Evolutionary conservation across 1,284 basidiomycete genomes (phyloP).

Genomic region (Pterula multifida): DNA sequence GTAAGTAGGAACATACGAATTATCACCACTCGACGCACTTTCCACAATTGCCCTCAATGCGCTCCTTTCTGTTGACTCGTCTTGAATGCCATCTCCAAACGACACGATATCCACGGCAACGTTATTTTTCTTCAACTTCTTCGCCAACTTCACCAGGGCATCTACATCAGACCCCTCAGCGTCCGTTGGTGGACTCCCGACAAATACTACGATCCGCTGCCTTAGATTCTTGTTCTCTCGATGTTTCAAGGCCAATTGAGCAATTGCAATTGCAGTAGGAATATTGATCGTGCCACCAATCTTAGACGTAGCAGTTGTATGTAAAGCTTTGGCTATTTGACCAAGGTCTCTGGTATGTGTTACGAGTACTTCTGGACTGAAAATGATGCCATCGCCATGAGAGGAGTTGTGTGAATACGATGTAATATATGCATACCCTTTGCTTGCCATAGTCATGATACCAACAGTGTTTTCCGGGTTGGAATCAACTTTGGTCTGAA

Average conservation of each 20-base stretch:
- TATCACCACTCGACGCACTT: constrained; percentile 66
- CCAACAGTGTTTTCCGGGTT: constrained; percentile 98
- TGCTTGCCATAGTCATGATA: constrained; percentile 95
- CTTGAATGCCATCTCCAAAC: constrained; percentile 66
- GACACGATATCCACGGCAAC: constrained; percentile 89
- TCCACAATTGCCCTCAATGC: constrained; percentile 72
- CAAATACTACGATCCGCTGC: constrained; percentile 13
- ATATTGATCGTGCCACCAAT: constrained; percentile 79
- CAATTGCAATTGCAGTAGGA: constrained; percentile 83
- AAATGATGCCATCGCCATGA: constrained; percentile 1
- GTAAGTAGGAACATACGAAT: constrained; percentile 44
- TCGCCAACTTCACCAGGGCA: constrained; percentile 78
- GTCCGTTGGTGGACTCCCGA: constrained; percentile 70
- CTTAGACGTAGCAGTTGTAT: constrained; percentile 45
- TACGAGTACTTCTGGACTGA: constrained; percentile 87
- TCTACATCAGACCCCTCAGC: constrained; percentile 60
- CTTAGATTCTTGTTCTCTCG: constrained; percentile 22
- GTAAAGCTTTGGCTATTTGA: constrained; percentile 77
- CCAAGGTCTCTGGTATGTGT: constrained; percentile 94
- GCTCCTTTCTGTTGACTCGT: constrained; percentile 29
- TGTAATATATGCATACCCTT: constrained; percentile 49
- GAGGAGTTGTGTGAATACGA: constrained; percentile 8
- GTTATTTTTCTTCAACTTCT: constrained; percentile 99
- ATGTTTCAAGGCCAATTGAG: constrained; percentile 94
- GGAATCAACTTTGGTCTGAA: constrained; percentile 87